Conservation (phyloP, 192 early-diverging fungal species). For the Dispira simplex region DNA sequence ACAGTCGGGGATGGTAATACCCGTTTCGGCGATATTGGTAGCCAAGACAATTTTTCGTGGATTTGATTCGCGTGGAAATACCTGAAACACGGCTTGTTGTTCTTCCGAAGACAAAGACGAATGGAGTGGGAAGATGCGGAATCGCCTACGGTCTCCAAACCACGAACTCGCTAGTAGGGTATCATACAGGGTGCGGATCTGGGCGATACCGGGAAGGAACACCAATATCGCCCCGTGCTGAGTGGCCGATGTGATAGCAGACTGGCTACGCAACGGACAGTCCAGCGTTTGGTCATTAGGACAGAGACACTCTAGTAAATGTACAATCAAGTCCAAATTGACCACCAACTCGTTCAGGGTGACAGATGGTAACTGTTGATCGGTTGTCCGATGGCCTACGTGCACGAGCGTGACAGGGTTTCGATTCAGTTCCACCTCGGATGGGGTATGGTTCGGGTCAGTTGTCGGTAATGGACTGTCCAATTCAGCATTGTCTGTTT, state of each 20-base stretch:
- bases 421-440: neutral
- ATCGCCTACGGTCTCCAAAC: slow-evolving; percentile 33
- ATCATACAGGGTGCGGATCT: slow-evolving; percentile 46
- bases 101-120: slow-evolving; percentile 46
- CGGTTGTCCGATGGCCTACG: neutral
- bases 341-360: neutral
- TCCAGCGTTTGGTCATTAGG: no score
- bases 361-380: neutral
- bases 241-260: neutral
- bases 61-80: slow-evolving; percentile 21
- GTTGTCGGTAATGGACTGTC: neutral
- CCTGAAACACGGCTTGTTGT: slow-evolving; percentile 52
- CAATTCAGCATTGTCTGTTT: neutral
- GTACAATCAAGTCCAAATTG: neutral
- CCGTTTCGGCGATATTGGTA: slow-evolving; percentile 73
- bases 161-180: slow-evolving; percentile 25
- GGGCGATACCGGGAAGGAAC: slow-evolving; percentile 48
- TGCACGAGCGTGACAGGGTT: neutral
- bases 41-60: slow-evolving; percentile 55
- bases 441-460: neutral
- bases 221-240: slow-evolving; percentile 48
- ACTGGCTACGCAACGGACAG: neutral
- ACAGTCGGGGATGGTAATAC: slow-evolving; percentile 70
- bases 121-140: slow-evolving; percentile 36
- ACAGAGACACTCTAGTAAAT: neutral